Conservation (phyloP, 352 stramenopile genomes). For the Phytophthora citricola region DNA sequence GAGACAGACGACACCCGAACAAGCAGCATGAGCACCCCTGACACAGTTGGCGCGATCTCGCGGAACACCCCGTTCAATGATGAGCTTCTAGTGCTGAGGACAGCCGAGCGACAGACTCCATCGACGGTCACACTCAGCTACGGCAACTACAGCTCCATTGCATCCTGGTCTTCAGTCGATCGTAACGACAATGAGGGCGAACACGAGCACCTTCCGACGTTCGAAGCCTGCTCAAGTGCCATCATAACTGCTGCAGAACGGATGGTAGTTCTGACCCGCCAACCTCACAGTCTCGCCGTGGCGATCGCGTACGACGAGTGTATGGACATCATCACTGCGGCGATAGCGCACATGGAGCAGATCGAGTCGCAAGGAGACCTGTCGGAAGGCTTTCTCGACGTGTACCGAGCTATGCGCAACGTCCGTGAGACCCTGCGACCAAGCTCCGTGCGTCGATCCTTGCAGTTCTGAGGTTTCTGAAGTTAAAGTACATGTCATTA, state of each 20-base stretch:
- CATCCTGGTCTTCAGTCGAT: conserved; percentile 13
- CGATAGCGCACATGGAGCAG: conserved; percentile 32
- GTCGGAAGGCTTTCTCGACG: conserved; percentile 22
- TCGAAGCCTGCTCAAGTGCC: conserved; percentile 28
- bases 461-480: conserved; percentile 28
- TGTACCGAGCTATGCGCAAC: conserved; percentile 31
- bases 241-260: conserved; percentile 35
- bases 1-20: conserved; percentile 21
- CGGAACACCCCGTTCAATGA: conserved; percentile 14
- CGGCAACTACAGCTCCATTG: not conserved
- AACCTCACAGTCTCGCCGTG: conserved; percentile 27
- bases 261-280: conserved; percentile 27
- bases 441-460: conserved; percentile 35
- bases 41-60: conserved; percentile 18
- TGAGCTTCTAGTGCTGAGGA: conserved; percentile 1
- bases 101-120: conserved; percentile 11
- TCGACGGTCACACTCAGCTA: conserved; percentile 15
- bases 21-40: conserved; percentile 31
- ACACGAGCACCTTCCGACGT: conserved; percentile 7
- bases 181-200: not conserved
- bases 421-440: conserved; percentile 34
- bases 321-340: conserved; percentile 43
- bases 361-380: conserved; percentile 10
- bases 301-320: conserved; percentile 46
- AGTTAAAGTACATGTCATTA: no score